Base-by-base conservation (phyloP, 169 alveolate species). In the Plasmodium billcollinsi region DNA sequence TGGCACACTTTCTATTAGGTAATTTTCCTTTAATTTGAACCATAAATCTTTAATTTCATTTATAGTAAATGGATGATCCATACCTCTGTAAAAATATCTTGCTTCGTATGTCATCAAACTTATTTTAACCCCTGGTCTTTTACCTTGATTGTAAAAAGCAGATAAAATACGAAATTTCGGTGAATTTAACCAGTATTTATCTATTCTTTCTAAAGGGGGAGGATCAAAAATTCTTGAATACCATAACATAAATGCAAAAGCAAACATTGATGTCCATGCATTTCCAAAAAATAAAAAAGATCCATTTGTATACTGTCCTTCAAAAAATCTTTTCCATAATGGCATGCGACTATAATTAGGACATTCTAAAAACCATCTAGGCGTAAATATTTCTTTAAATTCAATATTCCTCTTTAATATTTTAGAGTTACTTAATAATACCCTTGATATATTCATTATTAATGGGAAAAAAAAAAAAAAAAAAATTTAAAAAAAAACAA, bases 71-170 rank as follows among this genome's bases (percentile, higher is more conserved):
- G 97, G 97, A 62, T 96, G 98, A 86, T 96, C 98, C 45, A 88
- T 69, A 5, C 98, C 98, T 39, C 96, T 88, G 69, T 94, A 94
- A 93, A 95, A 96, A 88, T 96, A 96, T 15, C 98, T 93, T 18
- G 95, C 96, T 83, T 95, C 97, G 29, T 93, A 95, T 0, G 97
- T 93, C 97, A 94, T 93, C 70, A 92, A 78, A 20, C 97, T 74
- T 11, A 96, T 96, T 83, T 94, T 90, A 58, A 95, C 94, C 0
- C 94, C 97, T 20, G 98, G 98, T 43, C 98, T 93, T 88, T 94
- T 96, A 3, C 98, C 98, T 29, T 93, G 95, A 83, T 96, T 96
- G 66, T 96, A 96, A 45, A 92, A 95, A 12, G 98, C 98, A n/a
- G 97, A 95, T 47, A 95, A 89, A 20, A 96, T 94, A 2, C 98